Percentiles rank a stretch among this genome's conserved stretches.
These are phyloP conservation scores for Sanghuangporus sanghuang DNA, from an alignment of 1,284 basidiomycete genomes.

Conservation along the genomic window DNA sequence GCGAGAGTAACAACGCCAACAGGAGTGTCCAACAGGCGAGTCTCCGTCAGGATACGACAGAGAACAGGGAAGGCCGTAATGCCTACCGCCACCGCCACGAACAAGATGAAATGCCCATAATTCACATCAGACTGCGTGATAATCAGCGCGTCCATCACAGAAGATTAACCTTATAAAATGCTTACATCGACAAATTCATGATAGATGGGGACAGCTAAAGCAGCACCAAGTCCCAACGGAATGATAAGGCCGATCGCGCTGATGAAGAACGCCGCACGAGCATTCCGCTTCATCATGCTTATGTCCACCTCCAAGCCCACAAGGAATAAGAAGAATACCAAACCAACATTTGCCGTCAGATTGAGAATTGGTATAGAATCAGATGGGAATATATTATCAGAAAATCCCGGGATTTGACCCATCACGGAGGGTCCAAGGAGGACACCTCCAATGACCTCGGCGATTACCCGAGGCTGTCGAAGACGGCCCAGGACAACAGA, in stretches of 20 bases:
- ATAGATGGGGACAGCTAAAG: conserved; percentile 59
- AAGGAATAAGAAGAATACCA: conserved; percentile 87
- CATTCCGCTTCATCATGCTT: conserved; percentile 48
- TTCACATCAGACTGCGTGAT: conserved; percentile 31
- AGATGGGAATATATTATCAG: conserved; percentile 69
- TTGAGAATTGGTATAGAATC: conserved; percentile 69
- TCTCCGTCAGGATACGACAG: conserved; percentile 51
- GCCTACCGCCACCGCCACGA: conserved; percentile 58
- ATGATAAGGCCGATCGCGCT: conserved; percentile 54
- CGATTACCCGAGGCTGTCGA: conserved; percentile 82
- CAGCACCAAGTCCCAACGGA: conserved; percentile 65
- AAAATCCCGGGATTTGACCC: conserved; percentile 74
- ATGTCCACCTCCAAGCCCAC: conserved; percentile 88
- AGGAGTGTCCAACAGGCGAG: conserved; percentile 48
- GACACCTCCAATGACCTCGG: conserved; percentile 84
- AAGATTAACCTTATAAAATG: not conserved
- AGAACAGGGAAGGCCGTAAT: conserved; percentile 68
- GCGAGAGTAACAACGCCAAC: conserved; percentile 66
- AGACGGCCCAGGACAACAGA: conserved; percentile 58
- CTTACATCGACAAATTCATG: conserved; percentile 46
- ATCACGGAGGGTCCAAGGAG: conserved; percentile 73
- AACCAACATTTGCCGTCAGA: conserved; percentile 83
- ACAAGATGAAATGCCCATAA: conserved; percentile 67
- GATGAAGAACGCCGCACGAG: conserved; percentile 38
- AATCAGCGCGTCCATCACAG: not conserved